Base-by-base conservation (phyloP, 331 rosid species). In the Pyrus hybrid region DNA sequence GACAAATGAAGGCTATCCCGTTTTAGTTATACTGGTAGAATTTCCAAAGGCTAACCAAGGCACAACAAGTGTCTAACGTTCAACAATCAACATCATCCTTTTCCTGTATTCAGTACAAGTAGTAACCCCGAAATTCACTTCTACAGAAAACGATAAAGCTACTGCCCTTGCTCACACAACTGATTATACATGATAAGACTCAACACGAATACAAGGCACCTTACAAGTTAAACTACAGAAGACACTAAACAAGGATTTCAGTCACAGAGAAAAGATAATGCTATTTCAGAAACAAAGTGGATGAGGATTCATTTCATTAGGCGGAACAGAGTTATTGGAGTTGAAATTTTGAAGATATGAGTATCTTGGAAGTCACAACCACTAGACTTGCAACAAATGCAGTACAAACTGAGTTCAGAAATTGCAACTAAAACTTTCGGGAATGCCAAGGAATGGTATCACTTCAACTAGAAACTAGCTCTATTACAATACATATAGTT, bases 241-340 rank as follows among this genome's bases (percentile, higher is more conserved):
- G 18, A 45, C 61, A 54, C 17, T 47, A 51, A 43, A 76, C 54
- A 71, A 65, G 71, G 63, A 18, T 28, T 56, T 58, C 56, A 73
- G 47, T 76, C 12, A 61, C 33, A 30, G 63, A 13, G 54, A 73
- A 63, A 25, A 49, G 75, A 78, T 30, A 28, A 73, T 63, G 65
- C 72, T 51, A 79, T 35, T 73, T 63, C 68, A 10, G 56, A 80
- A 74, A 77, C 80, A 30, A 83, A 81, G 51, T 35, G 47, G 49
- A 63, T 45, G 49, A 53, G 76, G 33, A 68, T 54, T 21, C 23
- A 20, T 56, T 71, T 54, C 43, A 33, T 33, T 14, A 20, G 64
- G 77, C 80, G 25, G 68, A 45, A 45, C 17, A 13, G 70, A 65
- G 71, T 32, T 71, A 22, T 43, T 74, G 63, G 43, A 25, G 71